Evolutionary conservation across 768 basidiomycete species (phyloP).

Genomic region (Leccinum subtestaceum): DNA sequence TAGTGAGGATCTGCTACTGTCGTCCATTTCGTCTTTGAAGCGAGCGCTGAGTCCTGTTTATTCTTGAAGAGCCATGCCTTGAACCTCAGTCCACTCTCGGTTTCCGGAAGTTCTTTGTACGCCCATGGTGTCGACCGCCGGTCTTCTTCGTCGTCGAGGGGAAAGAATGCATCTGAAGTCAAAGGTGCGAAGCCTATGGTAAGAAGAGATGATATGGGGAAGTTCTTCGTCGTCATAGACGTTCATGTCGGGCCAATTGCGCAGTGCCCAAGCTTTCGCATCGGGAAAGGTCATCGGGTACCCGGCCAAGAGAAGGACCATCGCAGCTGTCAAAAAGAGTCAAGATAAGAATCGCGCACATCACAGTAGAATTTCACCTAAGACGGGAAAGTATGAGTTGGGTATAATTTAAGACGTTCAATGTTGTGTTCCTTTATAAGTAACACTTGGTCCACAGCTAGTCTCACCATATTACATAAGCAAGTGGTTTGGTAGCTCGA

Average conservation of each 20-base stretch:
- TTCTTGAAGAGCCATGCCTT: background rate
- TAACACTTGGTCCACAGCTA: no score
- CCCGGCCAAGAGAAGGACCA: no score
- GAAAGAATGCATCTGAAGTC: background rate
- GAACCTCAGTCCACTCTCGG: background rate
- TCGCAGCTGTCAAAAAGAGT: no score
- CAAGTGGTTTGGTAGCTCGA: constrained; percentile 8
- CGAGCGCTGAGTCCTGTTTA: background rate
- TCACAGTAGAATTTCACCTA: no score
- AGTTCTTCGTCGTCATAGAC: background rate
- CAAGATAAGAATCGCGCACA: no score
- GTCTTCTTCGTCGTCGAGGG: background rate
- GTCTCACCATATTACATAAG: no score
- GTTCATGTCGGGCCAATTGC: background rate
- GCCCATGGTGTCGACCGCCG: background rate
- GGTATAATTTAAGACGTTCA: no score
- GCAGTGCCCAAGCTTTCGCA: background rate
- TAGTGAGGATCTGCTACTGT: background rate
- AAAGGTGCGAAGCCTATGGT: background rate
- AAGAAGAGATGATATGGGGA: background rate
- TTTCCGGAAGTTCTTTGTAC: no score
- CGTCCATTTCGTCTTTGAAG: background rate
- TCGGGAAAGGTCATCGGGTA: background rate
- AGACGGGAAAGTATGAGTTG: no score
- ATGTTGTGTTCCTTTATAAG: no score